These are phyloP conservation scores for Paradendryphiella salina DNA, from an alignment of 2,329 filamentous ascomycete species.

Conservation along the genomic window DNA sequence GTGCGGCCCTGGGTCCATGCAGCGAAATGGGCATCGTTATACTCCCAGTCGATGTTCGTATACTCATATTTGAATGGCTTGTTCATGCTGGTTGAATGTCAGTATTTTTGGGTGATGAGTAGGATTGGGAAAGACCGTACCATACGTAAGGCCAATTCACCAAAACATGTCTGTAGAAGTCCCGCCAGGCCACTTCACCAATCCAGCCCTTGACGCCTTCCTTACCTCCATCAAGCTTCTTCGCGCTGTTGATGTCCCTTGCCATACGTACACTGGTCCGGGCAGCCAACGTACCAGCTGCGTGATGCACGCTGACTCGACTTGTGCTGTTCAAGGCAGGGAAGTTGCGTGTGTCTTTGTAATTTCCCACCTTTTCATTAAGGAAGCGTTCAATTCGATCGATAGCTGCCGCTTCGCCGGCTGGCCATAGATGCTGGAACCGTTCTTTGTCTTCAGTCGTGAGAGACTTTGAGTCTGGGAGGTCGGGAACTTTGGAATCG, in stretches of 20 bases:
- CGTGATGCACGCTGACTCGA: slow-evolving; percentile 51
- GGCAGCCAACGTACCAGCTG: slow-evolving; percentile 51
- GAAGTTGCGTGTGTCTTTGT: slow-evolving; percentile 49
- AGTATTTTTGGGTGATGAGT: background rate
- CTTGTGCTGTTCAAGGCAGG: slow-evolving; percentile 49
- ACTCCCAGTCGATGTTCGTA: slow-evolving; percentile 78
- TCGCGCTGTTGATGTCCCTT: slow-evolving; percentile 50
- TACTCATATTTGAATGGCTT: slow-evolving; percentile 84
- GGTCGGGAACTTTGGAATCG: slow-evolving; percentile 40
- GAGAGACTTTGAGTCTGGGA: slow-evolving; percentile 66
- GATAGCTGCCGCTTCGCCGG: slow-evolving; percentile 51
- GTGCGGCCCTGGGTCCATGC: slow-evolving; percentile 62
- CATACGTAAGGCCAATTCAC: slow-evolving; percentile 83
- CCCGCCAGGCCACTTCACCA: slow-evolving; percentile 57
- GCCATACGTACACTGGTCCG: slow-evolving; percentile 57
- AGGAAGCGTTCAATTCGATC: slow-evolving; percentile 49
- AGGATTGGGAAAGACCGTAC: slow-evolving; percentile 48
- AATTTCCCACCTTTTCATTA: slow-evolving; percentile 51
- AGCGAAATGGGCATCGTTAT: slow-evolving; percentile 58
- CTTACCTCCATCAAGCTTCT: slow-evolving; percentile 57
- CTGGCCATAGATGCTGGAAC: slow-evolving; percentile 50
- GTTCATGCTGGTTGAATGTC: slow-evolving; percentile 59
- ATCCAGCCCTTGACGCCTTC: slow-evolving; percentile 54
- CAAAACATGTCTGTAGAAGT: slow-evolving; percentile 65
- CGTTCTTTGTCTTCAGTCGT: slow-evolving; percentile 44